Conservation (phyloP, 176 grass and related monocot genomes). For the Hordeum marinum region DNA sequence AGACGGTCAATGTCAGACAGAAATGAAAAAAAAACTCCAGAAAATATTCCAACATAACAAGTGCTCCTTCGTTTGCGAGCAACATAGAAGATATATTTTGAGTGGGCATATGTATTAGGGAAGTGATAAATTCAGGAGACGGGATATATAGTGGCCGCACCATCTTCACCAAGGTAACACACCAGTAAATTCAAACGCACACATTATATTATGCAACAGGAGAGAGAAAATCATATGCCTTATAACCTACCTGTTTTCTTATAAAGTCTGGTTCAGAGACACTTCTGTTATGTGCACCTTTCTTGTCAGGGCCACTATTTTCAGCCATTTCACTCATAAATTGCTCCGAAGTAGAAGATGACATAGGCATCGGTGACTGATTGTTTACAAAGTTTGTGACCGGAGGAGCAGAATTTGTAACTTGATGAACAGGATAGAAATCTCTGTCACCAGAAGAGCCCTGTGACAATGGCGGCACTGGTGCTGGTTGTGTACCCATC, state of each 20-base stretch:
- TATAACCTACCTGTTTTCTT: slow-evolving; percentile 46
- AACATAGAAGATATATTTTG: not conserved
- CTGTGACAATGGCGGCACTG: slow-evolving; percentile 40
- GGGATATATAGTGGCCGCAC: not conserved
- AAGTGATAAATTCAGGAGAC: not conserved
- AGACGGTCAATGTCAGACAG: slow-evolving; percentile 11
- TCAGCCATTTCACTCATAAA: slow-evolving; percentile 63
- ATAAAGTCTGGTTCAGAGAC: slow-evolving; percentile 89
- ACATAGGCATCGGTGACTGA: slow-evolving; percentile 63
- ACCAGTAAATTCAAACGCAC: not conserved
- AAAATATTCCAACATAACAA: not conserved
- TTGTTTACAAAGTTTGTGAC: slow-evolving; percentile 57
- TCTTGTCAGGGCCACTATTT: slow-evolving; percentile 35
- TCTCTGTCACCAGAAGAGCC: slow-evolving; percentile 36
- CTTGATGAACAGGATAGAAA: slow-evolving; percentile 10
- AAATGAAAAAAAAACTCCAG: not conserved
- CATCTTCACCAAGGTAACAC: not conserved
- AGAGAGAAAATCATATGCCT: not conserved
- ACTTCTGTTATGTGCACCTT: slow-evolving; percentile 66
- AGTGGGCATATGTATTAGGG: not conserved
- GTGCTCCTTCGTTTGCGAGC: not conserved
- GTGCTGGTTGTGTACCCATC: slow-evolving; percentile 64
- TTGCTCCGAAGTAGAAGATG: slow-evolving; percentile 63
- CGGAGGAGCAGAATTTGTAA: not conserved
- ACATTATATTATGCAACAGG: not conserved